Evolutionary conservation across 257 asterid species (phyloP).

Genomic region (Perilla frutescens): DNA sequence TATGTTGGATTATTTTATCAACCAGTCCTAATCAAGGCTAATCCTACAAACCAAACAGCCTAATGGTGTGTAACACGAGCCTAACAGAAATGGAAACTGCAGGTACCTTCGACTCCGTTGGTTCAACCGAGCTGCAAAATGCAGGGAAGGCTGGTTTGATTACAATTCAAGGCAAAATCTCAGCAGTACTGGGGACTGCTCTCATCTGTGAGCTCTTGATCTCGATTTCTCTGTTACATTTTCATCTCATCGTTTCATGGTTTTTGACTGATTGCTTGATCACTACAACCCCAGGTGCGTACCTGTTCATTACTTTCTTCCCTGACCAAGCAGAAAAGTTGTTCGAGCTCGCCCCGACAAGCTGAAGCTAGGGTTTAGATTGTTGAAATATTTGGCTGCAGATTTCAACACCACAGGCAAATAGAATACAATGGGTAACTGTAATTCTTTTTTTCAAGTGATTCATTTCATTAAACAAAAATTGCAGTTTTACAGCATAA

Average conservation of each 20-base stretch:
- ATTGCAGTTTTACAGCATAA: slow-evolving; percentile 8
- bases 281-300: slow-evolving; percentile 64
- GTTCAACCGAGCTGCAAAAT: slow-evolving; percentile 86
- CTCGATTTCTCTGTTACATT: background rate
- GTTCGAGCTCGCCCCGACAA: slow-evolving; percentile 58
- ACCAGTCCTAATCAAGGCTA: too few species aligned
- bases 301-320: slow-evolving; percentile 80
- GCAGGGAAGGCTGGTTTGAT: slow-evolving; percentile 97
- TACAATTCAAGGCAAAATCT: slow-evolving; percentile 84
- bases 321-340: slow-evolving; percentile 93
- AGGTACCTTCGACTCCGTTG: slow-evolving; percentile 85
- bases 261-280: background rate
- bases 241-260: background rate
- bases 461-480: slow-evolving; percentile 1
- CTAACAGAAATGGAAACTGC: slow-evolving; percentile 14
- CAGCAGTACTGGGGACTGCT: slow-evolving; percentile 87
- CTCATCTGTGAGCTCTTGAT: slow-evolving; percentile 69
- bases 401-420: slow-evolving; percentile 8
- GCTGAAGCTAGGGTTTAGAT: slow-evolving; percentile 32
- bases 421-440: background rate
- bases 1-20: too few species aligned
- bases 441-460: slow-evolving; percentile 17
- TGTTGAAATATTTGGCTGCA: background rate
- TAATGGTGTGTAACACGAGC: background rate
- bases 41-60: too few species aligned